Evolutionary conservation across 1,284 basidiomycete genomes (phyloP).

Genomic region (Tylopilus sp.): DNA sequence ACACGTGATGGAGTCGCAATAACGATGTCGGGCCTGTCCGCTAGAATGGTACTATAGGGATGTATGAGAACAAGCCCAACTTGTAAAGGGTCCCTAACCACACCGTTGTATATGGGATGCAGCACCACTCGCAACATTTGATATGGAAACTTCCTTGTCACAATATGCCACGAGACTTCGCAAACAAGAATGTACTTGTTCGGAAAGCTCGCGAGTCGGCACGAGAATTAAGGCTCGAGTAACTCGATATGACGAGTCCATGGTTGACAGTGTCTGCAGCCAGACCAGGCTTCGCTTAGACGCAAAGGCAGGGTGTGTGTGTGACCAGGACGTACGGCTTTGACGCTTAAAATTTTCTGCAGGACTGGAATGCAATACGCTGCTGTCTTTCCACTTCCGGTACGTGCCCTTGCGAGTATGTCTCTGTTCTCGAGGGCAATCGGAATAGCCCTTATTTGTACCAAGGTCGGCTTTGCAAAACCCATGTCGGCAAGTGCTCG

Average conservation of each 20-base stretch:
- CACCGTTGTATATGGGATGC: slow-evolving; percentile 81
- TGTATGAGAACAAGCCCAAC: slow-evolving; percentile 11
- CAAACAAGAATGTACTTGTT: slow-evolving; percentile 85
- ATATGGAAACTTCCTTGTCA: slow-evolving; percentile 74
- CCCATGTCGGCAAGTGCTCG: slow-evolving; percentile 81
- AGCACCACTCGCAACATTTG: slow-evolving; percentile 82
- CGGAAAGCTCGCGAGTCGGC: slow-evolving; percentile 91
- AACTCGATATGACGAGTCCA: slow-evolving; percentile 55
- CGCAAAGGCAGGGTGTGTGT: slow-evolving; percentile 3
- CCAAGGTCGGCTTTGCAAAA: slow-evolving; percentile 81
- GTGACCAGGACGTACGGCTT: slow-evolving; percentile 66
- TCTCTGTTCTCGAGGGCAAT: slow-evolving; percentile 89
- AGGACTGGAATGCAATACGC: slow-evolving; percentile 92
- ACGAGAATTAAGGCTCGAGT: slow-evolving; percentile 90
- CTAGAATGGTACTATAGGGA: slow-evolving; percentile 69
- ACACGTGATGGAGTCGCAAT: slow-evolving; percentile 91
- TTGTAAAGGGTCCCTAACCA: neutral
- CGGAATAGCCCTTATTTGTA: slow-evolving; percentile 84
- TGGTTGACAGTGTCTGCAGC: slow-evolving; percentile 45
- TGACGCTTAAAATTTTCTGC: slow-evolving; percentile 86
- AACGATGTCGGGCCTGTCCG: slow-evolving; percentile 91
- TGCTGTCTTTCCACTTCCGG: slow-evolving; percentile 96
- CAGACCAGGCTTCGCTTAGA: slow-evolving; percentile 8
- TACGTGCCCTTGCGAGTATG: slow-evolving; percentile 91
- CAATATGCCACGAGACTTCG: slow-evolving; percentile 74